Evolutionary conservation across 352 stramenopile species (phyloP).

Genomic region (Globisporangium uncinulatum): DNA sequence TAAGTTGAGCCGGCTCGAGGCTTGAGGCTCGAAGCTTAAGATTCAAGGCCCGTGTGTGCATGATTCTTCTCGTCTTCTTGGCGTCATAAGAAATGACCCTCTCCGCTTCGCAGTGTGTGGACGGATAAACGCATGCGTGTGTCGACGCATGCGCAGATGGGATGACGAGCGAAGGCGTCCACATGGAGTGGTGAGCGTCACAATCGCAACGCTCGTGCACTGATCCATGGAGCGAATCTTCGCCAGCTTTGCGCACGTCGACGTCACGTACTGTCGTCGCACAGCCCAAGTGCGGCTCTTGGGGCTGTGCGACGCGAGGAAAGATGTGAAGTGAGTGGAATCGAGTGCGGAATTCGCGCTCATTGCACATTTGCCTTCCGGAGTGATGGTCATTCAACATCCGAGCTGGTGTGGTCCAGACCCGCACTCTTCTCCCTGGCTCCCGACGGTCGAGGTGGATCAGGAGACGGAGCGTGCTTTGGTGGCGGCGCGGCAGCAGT

Average conservation of each 20-base stretch:
- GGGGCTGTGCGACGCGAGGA: too few relatives aligned
- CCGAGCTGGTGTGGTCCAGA: too few relatives aligned
- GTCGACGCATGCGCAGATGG: too few relatives aligned
- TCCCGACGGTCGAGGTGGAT: slow-evolving; percentile 73
- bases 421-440: too few relatives aligned
- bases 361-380: slow-evolving; percentile 47
- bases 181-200: too few relatives aligned
- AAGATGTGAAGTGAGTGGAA: too few relatives aligned
- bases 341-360: too few relatives aligned
- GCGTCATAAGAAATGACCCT: neutral
- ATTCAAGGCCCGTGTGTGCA: too few relatives aligned
- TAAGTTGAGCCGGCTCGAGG: neutral
- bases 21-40: neutral
- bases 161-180: slow-evolving; percentile 32
- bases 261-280: too few relatives aligned
- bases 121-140: neutral
- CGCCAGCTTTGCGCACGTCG: slow-evolving; percentile 11
- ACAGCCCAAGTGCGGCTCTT: too few relatives aligned
- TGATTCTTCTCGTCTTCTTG: too few relatives aligned
- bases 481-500: slow-evolving; percentile 18
- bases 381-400: too few relatives aligned
- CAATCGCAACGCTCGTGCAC: slow-evolving; percentile 31
- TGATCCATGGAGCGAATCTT: slow-evolving; percentile 35
- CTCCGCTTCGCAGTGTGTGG: neutral
- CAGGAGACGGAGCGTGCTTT: slow-evolving; percentile 62